Evolutionary conservation across 2,329 filamentous ascomycete genomes (phyloP).

Genomic region (Aspergillus novofumigatus): DNA sequence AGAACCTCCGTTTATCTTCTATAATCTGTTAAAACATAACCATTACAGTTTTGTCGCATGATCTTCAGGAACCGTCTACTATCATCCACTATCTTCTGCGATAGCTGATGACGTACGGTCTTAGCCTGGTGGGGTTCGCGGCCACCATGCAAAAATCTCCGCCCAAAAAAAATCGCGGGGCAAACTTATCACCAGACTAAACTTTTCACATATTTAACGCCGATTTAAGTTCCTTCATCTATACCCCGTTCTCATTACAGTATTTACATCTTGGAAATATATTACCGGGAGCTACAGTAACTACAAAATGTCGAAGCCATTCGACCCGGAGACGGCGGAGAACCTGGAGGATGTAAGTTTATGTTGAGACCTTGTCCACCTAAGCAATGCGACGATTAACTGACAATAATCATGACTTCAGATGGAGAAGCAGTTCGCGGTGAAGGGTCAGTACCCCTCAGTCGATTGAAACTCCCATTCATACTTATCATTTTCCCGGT

Average conservation of each 20-base stretch:
- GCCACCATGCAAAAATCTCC: slow-evolving; percentile 18
- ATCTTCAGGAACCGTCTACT: neutral
- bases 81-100: neutral
- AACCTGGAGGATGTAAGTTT: slow-evolving; percentile 64
- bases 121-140: slow-evolving; percentile 5
- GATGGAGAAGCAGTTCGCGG: slow-evolving; percentile 99
- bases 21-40: neutral
- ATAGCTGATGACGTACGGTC: slow-evolving; percentile 15
- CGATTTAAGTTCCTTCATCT: neutral
- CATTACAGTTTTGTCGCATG: neutral
- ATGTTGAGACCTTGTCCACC: neutral
- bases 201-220: neutral
- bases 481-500: slow-evolving; percentile 7
- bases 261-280: neutral
- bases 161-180: slow-evolving; percentile 28
- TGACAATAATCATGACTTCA: slow-evolving; percentile 38
- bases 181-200: slow-evolving; percentile 11
- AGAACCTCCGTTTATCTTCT: neutral
- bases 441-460: slow-evolving; percentile 63
- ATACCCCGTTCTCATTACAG: neutral
- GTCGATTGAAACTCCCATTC: neutral
- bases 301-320: slow-evolving; percentile 36
- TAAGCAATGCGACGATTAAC: slow-evolving; percentile 3
- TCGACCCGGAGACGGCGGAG: slow-evolving; percentile 60
- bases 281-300: neutral